These are phyloP conservation scores for Boletus rufocinnamomeus DNA, from an alignment of 768 basidiomycete genomes.

Conservation along the genomic window DNA sequence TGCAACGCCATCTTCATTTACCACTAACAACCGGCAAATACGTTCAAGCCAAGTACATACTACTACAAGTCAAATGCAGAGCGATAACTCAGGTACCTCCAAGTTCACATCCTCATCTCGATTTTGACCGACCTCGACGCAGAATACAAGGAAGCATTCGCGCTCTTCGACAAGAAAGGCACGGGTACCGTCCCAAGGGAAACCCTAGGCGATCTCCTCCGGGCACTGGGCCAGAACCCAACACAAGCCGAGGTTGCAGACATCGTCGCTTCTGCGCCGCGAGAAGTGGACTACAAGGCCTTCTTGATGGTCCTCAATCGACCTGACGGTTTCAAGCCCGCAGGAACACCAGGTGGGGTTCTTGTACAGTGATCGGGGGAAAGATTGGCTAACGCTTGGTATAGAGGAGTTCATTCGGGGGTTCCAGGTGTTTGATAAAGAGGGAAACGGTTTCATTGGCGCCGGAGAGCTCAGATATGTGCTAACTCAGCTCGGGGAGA, in stretches of 20 bases:
- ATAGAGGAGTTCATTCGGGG: slow-evolving; percentile 98
- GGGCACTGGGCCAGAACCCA: slow-evolving; percentile 98
- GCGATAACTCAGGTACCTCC: slow-evolving; percentile 52
- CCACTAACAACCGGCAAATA: background rate
- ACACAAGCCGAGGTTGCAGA: slow-evolving; percentile 96
- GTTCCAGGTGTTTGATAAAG: slow-evolving; percentile 96
- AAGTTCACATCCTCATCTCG: background rate
- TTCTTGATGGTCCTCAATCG: slow-evolving; percentile 92
- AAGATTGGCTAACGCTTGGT: background rate
- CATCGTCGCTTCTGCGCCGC: slow-evolving; percentile 68
- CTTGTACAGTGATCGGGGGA: background rate
- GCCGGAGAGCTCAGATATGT: slow-evolving; percentile 73
- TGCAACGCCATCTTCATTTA: background rate
- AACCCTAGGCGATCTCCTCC: slow-evolving; percentile 86
- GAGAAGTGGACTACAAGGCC: slow-evolving; percentile 90
- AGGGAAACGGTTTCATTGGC: slow-evolving; percentile 72
- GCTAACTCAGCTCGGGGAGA: slow-evolving; percentile 95
- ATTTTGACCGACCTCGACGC: slow-evolving; percentile 16
- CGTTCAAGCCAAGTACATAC: background rate
- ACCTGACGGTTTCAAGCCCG: slow-evolving; percentile 96
- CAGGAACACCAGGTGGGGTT: slow-evolving; percentile 84
- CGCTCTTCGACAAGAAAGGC: slow-evolving; percentile 96
- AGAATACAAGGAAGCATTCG: slow-evolving; percentile 98
- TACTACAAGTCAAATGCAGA: slow-evolving; percentile 31
- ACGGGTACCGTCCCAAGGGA: slow-evolving; percentile 87